A percentile compares a stretch with the other conserved stretches of the same genome.
phyloP scores from a whole-genome alignment of 1,139 yeast species.

The Oligophagozyma castellii region DNA sequence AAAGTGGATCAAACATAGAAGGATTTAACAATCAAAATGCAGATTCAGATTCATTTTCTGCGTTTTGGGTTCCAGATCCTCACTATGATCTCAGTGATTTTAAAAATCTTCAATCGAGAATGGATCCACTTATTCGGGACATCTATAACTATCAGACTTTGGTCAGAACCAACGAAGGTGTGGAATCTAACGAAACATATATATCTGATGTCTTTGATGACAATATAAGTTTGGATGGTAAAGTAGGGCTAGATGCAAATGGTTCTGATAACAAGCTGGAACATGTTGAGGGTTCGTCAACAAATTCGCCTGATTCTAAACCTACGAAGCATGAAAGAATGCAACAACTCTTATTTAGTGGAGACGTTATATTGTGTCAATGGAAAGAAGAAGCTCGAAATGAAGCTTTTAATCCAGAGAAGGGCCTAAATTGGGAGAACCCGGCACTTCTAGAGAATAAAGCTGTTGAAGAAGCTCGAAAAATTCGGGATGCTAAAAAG shows the following conservation, averaged over 20 bases:
- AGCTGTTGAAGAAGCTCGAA: neutral
- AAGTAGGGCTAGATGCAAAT: neutral
- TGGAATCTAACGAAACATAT: neutral
- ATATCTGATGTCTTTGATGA: neutral
- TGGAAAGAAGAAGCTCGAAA: constrained; percentile 43
- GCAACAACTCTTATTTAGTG: constrained; percentile 19
- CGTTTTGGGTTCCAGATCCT: constrained; percentile 30
- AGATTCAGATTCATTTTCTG: constrained; percentile 9
- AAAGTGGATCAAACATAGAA: neutral
- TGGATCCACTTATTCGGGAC: constrained; percentile 15
- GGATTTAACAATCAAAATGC: neutral
- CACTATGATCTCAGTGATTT: constrained; percentile 9
- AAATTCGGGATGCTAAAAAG: constrained; percentile 33
- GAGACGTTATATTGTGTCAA: constrained; percentile 53
- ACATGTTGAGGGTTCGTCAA: neutral
- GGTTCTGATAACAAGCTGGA: neutral
- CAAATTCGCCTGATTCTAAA: neutral
- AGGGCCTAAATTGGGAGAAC: constrained; percentile 39
- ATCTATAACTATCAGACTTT: constrained; percentile 12
- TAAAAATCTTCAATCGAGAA: constrained; percentile 8
- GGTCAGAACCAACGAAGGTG: neutral
- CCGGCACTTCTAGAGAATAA: constrained; percentile 36
- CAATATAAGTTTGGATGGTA: neutral
- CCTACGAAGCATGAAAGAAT: neutral
- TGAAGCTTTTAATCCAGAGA: constrained; percentile 37